phyloP scores from a whole-genome alignment of 2,329 filamentous ascomycete genomes.

The Venturia effusa region DNA sequence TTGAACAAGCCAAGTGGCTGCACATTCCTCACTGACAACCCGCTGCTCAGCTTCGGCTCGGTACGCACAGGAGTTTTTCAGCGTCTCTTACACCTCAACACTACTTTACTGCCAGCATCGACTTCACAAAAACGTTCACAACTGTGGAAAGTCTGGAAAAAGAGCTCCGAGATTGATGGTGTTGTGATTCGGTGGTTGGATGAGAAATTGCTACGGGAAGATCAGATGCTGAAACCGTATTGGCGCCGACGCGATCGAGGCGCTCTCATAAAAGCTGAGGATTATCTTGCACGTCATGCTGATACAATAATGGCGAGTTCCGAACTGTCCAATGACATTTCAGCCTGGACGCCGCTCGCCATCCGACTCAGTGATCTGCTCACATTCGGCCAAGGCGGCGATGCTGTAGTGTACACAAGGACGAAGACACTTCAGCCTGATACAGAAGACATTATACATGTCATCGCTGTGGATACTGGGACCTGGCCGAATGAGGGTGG shows the following conservation, averaged over 20 bases:
- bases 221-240: slow-evolving; percentile 25
- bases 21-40: slow-evolving; percentile 38
- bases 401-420: slow-evolving; percentile 40
- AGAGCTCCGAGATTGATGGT: slow-evolving; percentile 26
- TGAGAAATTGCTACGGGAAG: slow-evolving; percentile 26
- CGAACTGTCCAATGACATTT: slow-evolving; percentile 40
- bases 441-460: slow-evolving; percentile 27
- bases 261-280: slow-evolving; percentile 25
- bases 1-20: slow-evolving; percentile 28
- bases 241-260: slow-evolving; percentile 28
- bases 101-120: slow-evolving; percentile 28
- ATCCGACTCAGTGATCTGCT: slow-evolving; percentile 41
- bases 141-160: slow-evolving; percentile 31
- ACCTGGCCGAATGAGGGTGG: slow-evolving; percentile 34
- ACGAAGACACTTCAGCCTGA: slow-evolving; percentile 36
- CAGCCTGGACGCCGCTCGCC: slow-evolving; percentile 41
- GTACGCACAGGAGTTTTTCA: slow-evolving; percentile 23
- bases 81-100: slow-evolving; percentile 27
- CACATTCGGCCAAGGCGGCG: slow-evolving; percentile 42
- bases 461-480: slow-evolving; percentile 30
- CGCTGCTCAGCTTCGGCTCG: slow-evolving; percentile 37
- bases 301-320: slow-evolving; percentile 42
- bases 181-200: slow-evolving; percentile 30
- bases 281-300: slow-evolving; percentile 31
- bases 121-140: slow-evolving; percentile 27